phyloP scores from a whole-genome alignment of 2,329 filamentous ascomycete genomes.

The Thelonectria blattea region DNA sequence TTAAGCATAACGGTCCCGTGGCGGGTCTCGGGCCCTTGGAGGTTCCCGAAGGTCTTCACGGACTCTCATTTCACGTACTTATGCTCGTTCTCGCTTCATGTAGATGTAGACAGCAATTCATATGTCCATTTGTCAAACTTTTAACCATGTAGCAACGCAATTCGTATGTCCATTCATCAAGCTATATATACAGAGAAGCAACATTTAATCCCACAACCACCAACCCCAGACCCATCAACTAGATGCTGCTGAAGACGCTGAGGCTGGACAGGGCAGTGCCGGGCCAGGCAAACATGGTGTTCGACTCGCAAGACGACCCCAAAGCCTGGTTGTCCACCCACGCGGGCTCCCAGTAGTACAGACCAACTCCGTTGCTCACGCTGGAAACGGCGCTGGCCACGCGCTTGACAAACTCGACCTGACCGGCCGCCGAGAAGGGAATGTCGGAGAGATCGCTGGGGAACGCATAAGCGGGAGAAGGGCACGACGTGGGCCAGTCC shows the following conservation, averaged over 20 bases:
- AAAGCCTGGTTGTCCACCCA: conserved; percentile 71
- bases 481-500: conserved; percentile 71
- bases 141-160: background rate
- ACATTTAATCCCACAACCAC: background rate
- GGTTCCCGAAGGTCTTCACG: too few relatives aligned
- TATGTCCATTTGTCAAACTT: too few relatives aligned
- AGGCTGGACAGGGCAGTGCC: conserved; percentile 64
- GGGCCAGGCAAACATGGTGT: conserved; percentile 64
- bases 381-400: conserved; percentile 62
- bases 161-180: background rate
- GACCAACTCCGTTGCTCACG: conserved; percentile 60
- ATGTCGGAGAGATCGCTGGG: conserved; percentile 65
- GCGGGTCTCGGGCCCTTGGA: too few relatives aligned
- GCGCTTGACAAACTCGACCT: conserved; percentile 65
- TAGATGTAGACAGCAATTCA: too few relatives aligned
- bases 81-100: too few relatives aligned
- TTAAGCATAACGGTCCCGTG: background rate
- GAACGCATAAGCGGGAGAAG: conserved; percentile 62
- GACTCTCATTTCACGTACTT: too few relatives aligned
- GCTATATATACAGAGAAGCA: background rate
- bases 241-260: conserved; percentile 60
- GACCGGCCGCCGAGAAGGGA: conserved; percentile 67
- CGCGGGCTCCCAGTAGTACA: conserved; percentile 78
- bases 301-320: conserved; percentile 69
- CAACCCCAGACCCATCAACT: background rate